These are phyloP conservation scores for Infundibulicybe gibba DNA, from an alignment of 768 basidiomycete species.

Conservation along the genomic window DNA sequence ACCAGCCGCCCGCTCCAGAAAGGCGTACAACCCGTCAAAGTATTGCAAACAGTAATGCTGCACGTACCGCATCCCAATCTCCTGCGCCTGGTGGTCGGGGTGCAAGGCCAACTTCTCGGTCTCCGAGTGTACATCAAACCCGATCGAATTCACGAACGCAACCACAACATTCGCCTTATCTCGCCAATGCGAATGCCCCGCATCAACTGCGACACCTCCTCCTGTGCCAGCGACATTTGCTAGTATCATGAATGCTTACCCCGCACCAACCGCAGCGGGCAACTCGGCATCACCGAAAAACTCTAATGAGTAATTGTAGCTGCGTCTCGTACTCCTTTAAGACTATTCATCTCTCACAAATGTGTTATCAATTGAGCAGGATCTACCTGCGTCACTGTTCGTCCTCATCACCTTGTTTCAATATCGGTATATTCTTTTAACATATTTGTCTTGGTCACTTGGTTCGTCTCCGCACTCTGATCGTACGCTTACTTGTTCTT, in stretches of 20 bases:
- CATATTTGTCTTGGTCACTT: too few species aligned
- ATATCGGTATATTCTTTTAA: too few species aligned
- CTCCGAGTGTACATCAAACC: neutral
- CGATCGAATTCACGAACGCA: constrained; percentile 2
- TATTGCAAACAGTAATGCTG: constrained; percentile 4
- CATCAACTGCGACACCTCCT: constrained; percentile 17
- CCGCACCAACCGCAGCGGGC: constrained; percentile 27
- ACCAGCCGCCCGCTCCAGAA: constrained; percentile 16
- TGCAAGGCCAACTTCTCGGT: neutral
- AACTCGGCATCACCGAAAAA: too few species aligned
- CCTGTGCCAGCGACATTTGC: constrained; percentile 55
- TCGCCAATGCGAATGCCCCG: neutral
- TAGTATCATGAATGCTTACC: constrained; percentile 71
- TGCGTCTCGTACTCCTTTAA: too few species aligned
- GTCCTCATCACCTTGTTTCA: too few species aligned
- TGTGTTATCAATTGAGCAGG: too few species aligned
- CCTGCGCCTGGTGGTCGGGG: neutral
- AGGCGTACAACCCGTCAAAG: constrained; percentile 14
- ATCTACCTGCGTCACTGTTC: too few species aligned
- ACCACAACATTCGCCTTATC: constrained; percentile 1
- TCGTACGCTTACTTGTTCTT: too few species aligned
- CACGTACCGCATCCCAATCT: neutral
- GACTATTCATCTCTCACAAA: too few species aligned
- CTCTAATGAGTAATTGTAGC: too few species aligned
- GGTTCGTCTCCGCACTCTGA: too few species aligned